Evolutionary conservation across 768 basidiomycete genomes (phyloP).

Genomic region (Lenzites betulinus): DNA sequence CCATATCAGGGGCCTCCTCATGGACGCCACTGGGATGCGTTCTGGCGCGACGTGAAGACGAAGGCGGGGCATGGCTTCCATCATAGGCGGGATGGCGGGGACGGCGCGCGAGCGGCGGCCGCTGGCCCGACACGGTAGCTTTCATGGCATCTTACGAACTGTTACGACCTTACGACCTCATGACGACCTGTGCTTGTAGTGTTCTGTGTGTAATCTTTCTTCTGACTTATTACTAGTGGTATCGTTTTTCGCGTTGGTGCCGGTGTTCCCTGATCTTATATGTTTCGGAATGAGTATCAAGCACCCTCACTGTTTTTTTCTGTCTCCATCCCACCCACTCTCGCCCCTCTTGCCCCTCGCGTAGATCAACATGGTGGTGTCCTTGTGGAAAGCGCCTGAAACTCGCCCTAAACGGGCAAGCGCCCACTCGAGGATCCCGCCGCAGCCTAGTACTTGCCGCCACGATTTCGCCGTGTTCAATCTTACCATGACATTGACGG

Average conservation of each 20-base stretch:
- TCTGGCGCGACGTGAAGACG: conserved; percentile 47
- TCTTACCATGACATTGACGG: no score
- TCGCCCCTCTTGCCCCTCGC: no score
- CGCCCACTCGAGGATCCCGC: no score
- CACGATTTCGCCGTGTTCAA: no score
- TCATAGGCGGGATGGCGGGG: conserved; percentile 3
- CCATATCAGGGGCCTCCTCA: not conserved
- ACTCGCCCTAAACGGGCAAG: no score
- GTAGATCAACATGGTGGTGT: no score
- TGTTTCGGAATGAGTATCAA: not conserved
- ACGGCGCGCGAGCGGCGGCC: not conserved
- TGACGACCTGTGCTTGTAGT: not conserved
- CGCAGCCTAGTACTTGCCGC: no score
- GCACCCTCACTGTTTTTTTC: no score
- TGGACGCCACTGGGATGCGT: conserved; percentile 43
- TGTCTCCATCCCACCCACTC: no score
- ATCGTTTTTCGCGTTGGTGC: not conserved
- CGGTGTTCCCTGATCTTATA: not conserved
- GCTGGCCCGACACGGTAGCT: conserved; percentile 2
- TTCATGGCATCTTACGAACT: conserved; percentile 9
- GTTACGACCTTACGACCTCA: conserved; percentile 3
- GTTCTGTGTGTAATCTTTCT: not conserved
- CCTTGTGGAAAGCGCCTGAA: no score
- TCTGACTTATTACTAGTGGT: conserved; percentile 18
- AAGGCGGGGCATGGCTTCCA: conserved; percentile 31